These are phyloP conservation scores for Cicer judaicum DNA, from an alignment of 306 rosid species.

Conservation along the genomic window DNA sequence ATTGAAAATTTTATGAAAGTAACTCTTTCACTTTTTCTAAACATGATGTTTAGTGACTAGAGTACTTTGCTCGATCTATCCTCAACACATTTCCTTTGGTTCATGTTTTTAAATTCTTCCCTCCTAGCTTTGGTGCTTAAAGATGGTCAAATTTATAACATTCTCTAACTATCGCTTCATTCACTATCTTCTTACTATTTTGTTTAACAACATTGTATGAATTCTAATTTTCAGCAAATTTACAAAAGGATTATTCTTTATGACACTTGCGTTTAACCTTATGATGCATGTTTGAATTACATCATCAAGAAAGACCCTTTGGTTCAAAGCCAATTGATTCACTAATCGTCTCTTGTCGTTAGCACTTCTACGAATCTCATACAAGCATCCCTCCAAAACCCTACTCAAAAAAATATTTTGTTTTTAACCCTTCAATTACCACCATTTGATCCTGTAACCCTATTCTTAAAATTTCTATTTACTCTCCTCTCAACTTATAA, in stretches of 20 bases:
- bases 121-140: slow-evolving; percentile 2
- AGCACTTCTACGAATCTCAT: neutral
- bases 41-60: neutral
- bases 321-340: neutral
- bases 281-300: neutral
- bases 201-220: neutral
- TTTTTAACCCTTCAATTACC: neutral
- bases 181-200: neutral
- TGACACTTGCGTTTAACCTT: neutral
- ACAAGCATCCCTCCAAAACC: neutral
- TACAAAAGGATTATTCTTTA: neutral
- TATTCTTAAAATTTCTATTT: neutral
- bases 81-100: neutral
- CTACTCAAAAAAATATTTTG: neutral
- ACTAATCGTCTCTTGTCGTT: neutral
- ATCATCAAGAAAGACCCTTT: neutral
- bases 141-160: neutral
- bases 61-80: too few relatives aligned
- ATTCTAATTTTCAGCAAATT: neutral
- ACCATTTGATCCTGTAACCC: neutral
- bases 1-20: neutral
- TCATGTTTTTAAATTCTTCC: neutral
- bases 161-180: neutral
- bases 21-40: neutral
- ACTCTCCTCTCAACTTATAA: neutral